Evolutionary conservation across 2,329 filamentous ascomycete species (phyloP).

Genomic region (Emydomyces testavorans): DNA sequence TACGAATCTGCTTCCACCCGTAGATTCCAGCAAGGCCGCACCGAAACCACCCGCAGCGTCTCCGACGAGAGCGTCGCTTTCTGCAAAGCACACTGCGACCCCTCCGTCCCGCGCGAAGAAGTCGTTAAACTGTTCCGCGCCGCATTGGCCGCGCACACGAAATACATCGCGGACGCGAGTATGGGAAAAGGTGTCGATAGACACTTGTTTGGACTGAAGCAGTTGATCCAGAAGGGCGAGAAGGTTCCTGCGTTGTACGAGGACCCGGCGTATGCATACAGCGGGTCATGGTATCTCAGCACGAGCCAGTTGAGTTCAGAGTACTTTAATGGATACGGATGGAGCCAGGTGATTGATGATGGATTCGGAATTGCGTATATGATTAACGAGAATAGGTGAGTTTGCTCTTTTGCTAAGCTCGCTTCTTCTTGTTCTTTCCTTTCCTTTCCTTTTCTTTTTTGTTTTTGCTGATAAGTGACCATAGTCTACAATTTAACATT

Average conservation of each 20-base stretch:
- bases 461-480: slow-evolving; percentile 6
- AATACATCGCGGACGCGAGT: slow-evolving; percentile 80
- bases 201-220: slow-evolving; percentile 95
- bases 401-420: slow-evolving; percentile 4
- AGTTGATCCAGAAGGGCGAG: slow-evolving; percentile 69
- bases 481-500: slow-evolving; percentile 94
- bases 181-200: slow-evolving; percentile 92
- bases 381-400: slow-evolving; percentile 94
- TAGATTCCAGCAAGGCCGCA: slow-evolving; percentile 90
- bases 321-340: slow-evolving; percentile 98
- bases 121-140: slow-evolving; percentile 67
- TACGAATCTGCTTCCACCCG: slow-evolving; percentile 94
- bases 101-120: slow-evolving; percentile 49
- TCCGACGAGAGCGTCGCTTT: slow-evolving; percentile 86
- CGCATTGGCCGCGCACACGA: slow-evolving; percentile 68
- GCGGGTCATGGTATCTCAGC: slow-evolving; percentile 76
- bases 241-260: slow-evolving; percentile 71
- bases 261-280: slow-evolving; percentile 78
- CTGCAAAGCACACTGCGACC: slow-evolving; percentile 74
- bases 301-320: slow-evolving; percentile 85
- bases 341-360: slow-evolving; percentile 93
- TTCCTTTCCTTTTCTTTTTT: neutral
- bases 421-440: neutral
- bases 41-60: slow-evolving; percentile 87
- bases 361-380: slow-evolving; percentile 98